Conservation (phyloP, 371 early-diverging fungal genomes). For the Syncephalastrum racemosum region DNA sequence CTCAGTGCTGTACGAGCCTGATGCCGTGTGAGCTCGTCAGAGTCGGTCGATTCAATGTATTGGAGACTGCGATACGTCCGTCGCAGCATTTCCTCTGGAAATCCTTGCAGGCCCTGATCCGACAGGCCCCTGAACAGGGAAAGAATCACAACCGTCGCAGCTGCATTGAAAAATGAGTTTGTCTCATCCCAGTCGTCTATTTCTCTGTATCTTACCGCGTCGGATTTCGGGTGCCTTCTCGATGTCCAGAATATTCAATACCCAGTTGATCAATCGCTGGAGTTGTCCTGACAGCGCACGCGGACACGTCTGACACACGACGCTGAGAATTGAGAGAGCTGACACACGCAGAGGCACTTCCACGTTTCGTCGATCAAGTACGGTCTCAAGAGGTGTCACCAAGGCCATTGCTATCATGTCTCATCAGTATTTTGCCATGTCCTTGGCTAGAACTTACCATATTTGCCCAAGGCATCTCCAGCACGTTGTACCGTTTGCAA, state of each 20-base stretch:
- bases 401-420: conserved; percentile 53
- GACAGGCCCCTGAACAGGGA: conserved; percentile 71
- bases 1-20: conserved; percentile 66
- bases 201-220: conserved; percentile 42
- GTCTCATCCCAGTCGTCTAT: background rate
- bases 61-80: conserved; percentile 58
- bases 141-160: conserved; percentile 67
- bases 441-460: conserved; percentile 41
- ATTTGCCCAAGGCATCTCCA: conserved; percentile 78
- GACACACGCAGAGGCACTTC: conserved; percentile 49
- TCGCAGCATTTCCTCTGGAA: conserved; percentile 59
- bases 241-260: conserved; percentile 63
- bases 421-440: background rate
- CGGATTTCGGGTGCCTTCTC: conserved; percentile 65
- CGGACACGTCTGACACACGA: conserved; percentile 74
- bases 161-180: conserved; percentile 24
- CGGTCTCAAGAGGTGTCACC: conserved; percentile 65
- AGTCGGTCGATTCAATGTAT: conserved; percentile 64
- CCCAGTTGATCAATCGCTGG: conserved; percentile 64
- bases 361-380: conserved; percentile 50
- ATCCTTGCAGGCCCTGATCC: conserved; percentile 49
- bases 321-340: conserved; percentile 76
- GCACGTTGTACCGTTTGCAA: conserved; percentile 80
- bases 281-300: conserved; percentile 66
- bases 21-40: conserved; percentile 64